Conservation (phyloP, 805 yeast genomes). For the Ogataea philodendri region DNA sequence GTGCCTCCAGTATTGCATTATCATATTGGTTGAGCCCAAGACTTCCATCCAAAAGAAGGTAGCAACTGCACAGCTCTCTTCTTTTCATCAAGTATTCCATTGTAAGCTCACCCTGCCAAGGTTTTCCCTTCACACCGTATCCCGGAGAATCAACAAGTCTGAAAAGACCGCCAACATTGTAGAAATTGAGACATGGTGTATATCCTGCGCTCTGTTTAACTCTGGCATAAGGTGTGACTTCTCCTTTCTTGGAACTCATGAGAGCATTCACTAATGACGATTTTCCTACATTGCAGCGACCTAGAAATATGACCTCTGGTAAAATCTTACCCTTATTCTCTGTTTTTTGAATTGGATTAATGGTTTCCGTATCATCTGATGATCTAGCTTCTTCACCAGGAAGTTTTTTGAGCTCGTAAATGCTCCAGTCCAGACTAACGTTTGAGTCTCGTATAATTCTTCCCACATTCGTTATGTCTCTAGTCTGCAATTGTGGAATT, state of each 20-base stretch:
- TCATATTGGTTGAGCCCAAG: slow-evolving; percentile 63
- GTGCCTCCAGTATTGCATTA: slow-evolving; percentile 44
- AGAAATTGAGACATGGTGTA: slow-evolving; percentile 68
- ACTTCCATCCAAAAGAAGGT: slow-evolving; percentile 57
- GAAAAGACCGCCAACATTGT: slow-evolving; percentile 59
- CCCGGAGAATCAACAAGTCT: slow-evolving; percentile 87
- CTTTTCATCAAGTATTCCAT: slow-evolving; percentile 59
- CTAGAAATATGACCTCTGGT: slow-evolving; percentile 77
- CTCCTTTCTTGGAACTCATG: slow-evolving; percentile 39
- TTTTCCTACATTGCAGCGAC: slow-evolving; percentile 86
- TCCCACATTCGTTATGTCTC: slow-evolving; percentile 20
- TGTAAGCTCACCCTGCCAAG: slow-evolving; percentile 67
- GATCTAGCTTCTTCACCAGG: slow-evolving; percentile 48
- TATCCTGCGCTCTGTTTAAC: slow-evolving; percentile 38
- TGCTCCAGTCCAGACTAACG: slow-evolving; percentile 59
- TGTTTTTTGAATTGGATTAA: slow-evolving; percentile 10
- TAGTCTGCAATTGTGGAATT: slow-evolving; percentile 6
- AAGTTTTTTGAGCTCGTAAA: slow-evolving; percentile 48
- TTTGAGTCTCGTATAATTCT: slow-evolving; percentile 47
- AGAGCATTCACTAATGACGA: slow-evolving; percentile 70
- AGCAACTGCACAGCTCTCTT: slow-evolving; percentile 53
- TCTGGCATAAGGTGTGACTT: slow-evolving; percentile 41
- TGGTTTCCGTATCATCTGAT: neutral
- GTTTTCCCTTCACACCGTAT: slow-evolving; percentile 70
- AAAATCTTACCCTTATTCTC: slow-evolving; percentile 32